A percentile compares a stretch with the other conserved stretches of the same genome.
These are phyloP conservation scores for Kwoniella bestiolae DNA, from an alignment of 768 basidiomycete species.

Conservation along the genomic window DNA sequence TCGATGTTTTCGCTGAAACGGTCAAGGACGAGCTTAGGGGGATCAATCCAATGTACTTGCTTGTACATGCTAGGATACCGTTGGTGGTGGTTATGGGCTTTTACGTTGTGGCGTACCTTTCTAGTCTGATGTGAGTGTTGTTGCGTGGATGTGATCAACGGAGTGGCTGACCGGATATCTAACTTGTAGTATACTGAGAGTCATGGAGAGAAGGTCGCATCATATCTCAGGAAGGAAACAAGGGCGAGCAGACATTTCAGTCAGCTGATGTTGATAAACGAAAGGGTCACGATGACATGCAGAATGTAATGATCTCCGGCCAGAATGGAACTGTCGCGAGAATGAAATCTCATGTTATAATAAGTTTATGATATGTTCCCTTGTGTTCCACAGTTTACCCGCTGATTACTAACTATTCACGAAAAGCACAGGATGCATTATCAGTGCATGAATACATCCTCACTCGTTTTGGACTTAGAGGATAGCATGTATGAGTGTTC, in stretches of 20 bases:
- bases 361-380: too few species aligned
- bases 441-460: too few species aligned
- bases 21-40: conserved; percentile 5
- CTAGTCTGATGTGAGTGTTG: conserved; percentile 3
- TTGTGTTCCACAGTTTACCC: too few species aligned
- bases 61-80: conserved; percentile 14
- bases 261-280: too few species aligned
- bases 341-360: too few species aligned
- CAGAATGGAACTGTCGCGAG: too few species aligned
- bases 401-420: too few species aligned
- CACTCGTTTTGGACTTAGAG: too few species aligned
- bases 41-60: conserved; percentile 29
- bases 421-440: too few species aligned
- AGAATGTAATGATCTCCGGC: too few species aligned
- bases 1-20: conserved; percentile 14
- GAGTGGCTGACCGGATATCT: not conserved
- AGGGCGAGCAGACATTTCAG: not conserved
- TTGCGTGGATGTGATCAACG: not conserved
- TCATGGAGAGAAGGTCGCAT: not conserved
- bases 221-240: not conserved
- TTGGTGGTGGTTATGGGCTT: conserved; percentile 17
- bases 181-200: not conserved
- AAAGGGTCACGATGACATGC: too few species aligned
- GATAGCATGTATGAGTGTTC: too few species aligned
- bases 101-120: conserved; percentile 11